These are phyloP conservation scores for Angomonas deanei DNA, from an alignment of 208 protist species.

Conservation along the genomic window DNA sequence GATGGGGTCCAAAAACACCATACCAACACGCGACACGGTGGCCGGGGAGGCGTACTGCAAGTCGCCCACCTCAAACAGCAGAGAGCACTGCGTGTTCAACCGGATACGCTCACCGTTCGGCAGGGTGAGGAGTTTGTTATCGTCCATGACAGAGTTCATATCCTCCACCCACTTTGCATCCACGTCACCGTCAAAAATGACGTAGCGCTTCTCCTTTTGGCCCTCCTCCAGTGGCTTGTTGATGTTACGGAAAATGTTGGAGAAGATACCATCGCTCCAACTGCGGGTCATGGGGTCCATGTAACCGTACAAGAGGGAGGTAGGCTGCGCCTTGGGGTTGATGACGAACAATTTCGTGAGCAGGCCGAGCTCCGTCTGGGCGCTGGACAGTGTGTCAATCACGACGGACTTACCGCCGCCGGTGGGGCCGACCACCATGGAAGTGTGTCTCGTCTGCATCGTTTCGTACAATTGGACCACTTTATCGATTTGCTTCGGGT, in stretches of 20 bases:
- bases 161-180: constrained; percentile 99
- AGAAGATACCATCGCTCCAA: constrained; percentile 99
- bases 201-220: constrained; percentile 91
- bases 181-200: constrained; percentile 99
- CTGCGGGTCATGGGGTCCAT: constrained; percentile 97
- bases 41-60: constrained; percentile 99
- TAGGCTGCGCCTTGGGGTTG: constrained; percentile 98
- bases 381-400: constrained; percentile 91
- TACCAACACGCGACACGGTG: constrained; percentile 98
- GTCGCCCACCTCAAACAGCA: constrained; percentile 98
- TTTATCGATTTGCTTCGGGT: constrained; percentile 96
- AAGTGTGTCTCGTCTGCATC: constrained; percentile 97
- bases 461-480: constrained; percentile 99
- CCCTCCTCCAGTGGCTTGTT: constrained; percentile 81
- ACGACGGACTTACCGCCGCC: constrained; percentile 98
- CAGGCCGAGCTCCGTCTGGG: constrained; percentile 91
- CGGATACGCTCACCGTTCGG: constrained; percentile 98
- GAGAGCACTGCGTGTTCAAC: constrained; percentile 90
- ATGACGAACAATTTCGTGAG: constrained; percentile 93
- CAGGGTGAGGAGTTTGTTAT: constrained; percentile 99
- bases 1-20: constrained; percentile 98
- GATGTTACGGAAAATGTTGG: constrained; percentile 97
- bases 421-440: constrained; percentile 98
- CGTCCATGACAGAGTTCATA: constrained; percentile 99
- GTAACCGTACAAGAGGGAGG: constrained; percentile 97